Conservation (phyloP, 768 basidiomycete genomes). For the Hypholoma sublateritium region DNA sequence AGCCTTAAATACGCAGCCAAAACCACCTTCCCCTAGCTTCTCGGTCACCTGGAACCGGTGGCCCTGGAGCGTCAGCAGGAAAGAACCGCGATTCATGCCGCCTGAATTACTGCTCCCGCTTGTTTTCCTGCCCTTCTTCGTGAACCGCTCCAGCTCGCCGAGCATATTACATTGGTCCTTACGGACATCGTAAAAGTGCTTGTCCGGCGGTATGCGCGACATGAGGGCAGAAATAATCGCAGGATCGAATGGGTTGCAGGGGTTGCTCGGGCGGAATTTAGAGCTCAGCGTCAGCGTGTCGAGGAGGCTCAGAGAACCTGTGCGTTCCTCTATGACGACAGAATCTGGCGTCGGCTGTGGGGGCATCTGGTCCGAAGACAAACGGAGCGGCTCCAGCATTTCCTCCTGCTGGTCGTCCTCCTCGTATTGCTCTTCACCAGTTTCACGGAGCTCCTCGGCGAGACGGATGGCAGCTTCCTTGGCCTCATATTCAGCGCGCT, state of each 20-base stretch:
- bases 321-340: conserved; percentile 51
- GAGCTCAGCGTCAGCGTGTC: conserved; percentile 64
- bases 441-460: conserved; percentile 47
- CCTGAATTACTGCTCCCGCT: conserved; percentile 35
- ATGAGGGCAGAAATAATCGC: conserved; percentile 64
- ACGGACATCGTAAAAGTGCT: conserved; percentile 60
- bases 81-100: conserved; percentile 35
- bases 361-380: conserved; percentile 25
- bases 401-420: conserved; percentile 17
- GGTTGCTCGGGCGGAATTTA: conserved; percentile 76
- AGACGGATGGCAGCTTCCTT: conserved; percentile 51
- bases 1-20: conserved; percentile 93
- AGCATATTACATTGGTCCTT: conserved; percentile 56
- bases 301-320: conserved; percentile 62
- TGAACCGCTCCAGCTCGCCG: conserved; percentile 71
- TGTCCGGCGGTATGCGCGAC: conserved; percentile 58
- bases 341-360: conserved; percentile 23
- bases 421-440: conserved; percentile 29
- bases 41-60: conserved; percentile 69
- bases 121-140: conserved; percentile 48
- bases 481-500: conserved; percentile 45
- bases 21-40: conserved; percentile 96
- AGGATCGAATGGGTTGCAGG: conserved; percentile 84
- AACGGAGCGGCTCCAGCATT: conserved; percentile 27
- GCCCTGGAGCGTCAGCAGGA: conserved; percentile 62